Evolutionary conservation across 306 rosid genomes (phyloP), one percentile per base, ranked within the genome.

Genomic region (Astragalus glycyphyllos): DNA sequence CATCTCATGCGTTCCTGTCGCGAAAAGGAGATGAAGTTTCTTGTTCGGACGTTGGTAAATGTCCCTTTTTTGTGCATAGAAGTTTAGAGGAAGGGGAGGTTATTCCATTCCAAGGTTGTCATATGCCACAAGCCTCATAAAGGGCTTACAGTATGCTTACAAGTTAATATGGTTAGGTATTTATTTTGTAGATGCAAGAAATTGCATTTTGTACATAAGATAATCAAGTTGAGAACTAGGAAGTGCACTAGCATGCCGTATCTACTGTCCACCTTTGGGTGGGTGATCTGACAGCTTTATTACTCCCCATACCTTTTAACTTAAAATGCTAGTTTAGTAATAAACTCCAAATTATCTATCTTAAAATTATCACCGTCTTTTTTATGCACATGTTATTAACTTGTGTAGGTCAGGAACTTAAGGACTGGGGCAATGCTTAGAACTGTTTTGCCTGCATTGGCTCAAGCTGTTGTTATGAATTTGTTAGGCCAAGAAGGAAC

Each of bases 41-140:
- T 92, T 70, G 96, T 92, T 70, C 89, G 98, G 44, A 89, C 98
- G 69, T 85, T 92, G 98, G 98, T 92, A 92, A 89, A 50, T 65
- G 37, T 55, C 75, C 63, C n/a, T 13, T 14, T 37, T 38, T 10
- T 17, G 54, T 71, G 23, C 11, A 65, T 29, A 38, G 17, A 50
- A 55, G 61, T 65, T 78, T 55, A 32, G 35, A 60, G 37, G 69
- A n/a, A 58, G 56, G 44, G 46, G 35, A 70, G 59, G 17, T 77
- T 55, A 26, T 11, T 55, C 60, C 51, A 17, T 70, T 62, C 47
- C 12, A 40, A 29, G 57, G 29, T 68, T 72, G 58, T 34, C 12
- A 38, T n/a, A 4, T 11, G 38, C 62, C 69, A 46, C 16, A 29
- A 51, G 50, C 31, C 58, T 51, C 8, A 4, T 7, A 40, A 45